Evolutionary conservation across 2,329 filamentous ascomycete species (phyloP).

Genomic region (Coniochaeta sp.): DNA sequence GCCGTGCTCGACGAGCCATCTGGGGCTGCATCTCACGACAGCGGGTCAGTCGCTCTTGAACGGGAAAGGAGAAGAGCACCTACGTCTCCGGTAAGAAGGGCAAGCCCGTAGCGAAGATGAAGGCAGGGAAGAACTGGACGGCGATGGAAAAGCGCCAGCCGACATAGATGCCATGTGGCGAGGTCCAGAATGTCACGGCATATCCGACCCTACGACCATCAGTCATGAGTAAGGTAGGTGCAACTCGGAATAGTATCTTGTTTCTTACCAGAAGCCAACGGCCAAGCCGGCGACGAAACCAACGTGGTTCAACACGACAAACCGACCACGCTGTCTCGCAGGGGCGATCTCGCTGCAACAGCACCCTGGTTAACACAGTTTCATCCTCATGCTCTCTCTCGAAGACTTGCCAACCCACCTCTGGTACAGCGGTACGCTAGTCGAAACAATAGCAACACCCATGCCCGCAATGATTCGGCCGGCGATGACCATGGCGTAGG

Average conservation of each 20-base stretch:
- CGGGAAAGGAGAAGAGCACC: conserved; percentile 12
- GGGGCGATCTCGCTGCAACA: conserved; percentile 44
- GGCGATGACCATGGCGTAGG: conserved; percentile 39
- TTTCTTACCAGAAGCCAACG: conserved; percentile 43
- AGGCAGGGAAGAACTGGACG: conserved; percentile 41
- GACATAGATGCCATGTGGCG: conserved; percentile 31
- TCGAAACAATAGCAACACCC: conserved; percentile 48
- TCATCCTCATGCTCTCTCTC: not conserved
- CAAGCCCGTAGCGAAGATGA: conserved; percentile 40
- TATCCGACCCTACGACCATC: conserved; percentile 43
- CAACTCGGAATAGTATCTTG: not conserved
- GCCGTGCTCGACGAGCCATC: conserved; percentile 50
- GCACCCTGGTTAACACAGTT: not conserved
- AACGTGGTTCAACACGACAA: conserved; percentile 53
- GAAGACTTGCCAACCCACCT: conserved; percentile 28
- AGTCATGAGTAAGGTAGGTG: not conserved
- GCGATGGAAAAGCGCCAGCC: conserved; percentile 48
- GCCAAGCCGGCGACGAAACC: conserved; percentile 50
- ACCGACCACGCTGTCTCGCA: conserved; percentile 43
- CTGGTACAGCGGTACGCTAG: conserved; percentile 51
- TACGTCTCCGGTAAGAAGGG: conserved; percentile 49
- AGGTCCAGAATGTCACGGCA: conserved; percentile 45
- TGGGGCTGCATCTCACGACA: conserved; percentile 32
- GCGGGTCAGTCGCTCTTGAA: not conserved
- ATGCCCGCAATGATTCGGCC: conserved; percentile 46